These are phyloP conservation scores for Benincasa hispida DNA, from an alignment of 306 rosid genomes.

Conservation along the genomic window DNA sequence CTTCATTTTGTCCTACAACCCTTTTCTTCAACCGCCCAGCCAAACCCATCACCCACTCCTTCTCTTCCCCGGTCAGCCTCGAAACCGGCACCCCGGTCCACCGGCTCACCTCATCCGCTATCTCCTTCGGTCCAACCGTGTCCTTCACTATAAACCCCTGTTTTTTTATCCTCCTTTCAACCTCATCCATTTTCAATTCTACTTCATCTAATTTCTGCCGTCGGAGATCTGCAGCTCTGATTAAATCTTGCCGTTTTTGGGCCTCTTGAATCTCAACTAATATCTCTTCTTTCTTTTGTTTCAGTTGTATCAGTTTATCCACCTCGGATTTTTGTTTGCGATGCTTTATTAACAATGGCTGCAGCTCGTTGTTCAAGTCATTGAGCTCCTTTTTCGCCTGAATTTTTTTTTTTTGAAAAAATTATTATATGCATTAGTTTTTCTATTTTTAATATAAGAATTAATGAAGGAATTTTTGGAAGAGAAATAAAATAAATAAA, in stretches of 20 bases:
- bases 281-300: not conserved
- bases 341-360: not conserved
- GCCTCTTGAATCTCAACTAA: not conserved
- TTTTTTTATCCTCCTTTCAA: not conserved
- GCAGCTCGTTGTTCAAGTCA: not conserved
- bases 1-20: slow-evolving; percentile 16
- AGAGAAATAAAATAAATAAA: too few species aligned
- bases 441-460: too few species aligned
- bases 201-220: not conserved
- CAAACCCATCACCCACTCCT: not conserved
- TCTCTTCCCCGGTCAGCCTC: slow-evolving; percentile 1
- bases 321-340: not conserved
- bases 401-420: not conserved
- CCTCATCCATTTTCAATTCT: not conserved
- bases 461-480: too few species aligned
- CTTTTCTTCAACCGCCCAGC: slow-evolving; percentile 1
- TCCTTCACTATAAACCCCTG: too few species aligned
- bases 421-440: too few species aligned
- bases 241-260: not conserved
- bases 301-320: not conserved
- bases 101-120: slow-evolving; percentile 2
- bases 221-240: not conserved
- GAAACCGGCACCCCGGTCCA: slow-evolving; percentile 17
- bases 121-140: not conserved
- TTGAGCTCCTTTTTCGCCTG: not conserved